Base-by-base conservation (phyloP, 1,284 basidiomycete species). In the Ceratobasidium sp. region DNA sequence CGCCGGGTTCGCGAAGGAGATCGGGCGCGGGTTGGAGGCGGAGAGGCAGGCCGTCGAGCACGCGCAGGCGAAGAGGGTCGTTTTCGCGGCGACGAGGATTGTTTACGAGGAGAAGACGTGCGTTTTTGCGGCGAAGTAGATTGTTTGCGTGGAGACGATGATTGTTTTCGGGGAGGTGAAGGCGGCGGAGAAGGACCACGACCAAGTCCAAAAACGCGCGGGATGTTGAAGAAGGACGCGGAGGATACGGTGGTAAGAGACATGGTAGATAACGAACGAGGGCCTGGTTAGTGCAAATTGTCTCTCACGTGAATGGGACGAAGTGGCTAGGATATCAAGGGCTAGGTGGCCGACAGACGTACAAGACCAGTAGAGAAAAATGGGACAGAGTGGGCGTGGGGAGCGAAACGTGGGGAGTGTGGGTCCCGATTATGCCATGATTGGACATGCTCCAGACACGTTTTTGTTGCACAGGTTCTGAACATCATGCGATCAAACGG, bases 161-260 rank as follows among this genome's bases (percentile, higher is more conserved):
- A 18, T 5, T 32, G 55, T 32, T 7, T 58, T 32, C 28, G 55
- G 18, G 63, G 49, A 21, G 63, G 63, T 18, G 62, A 46, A 14
- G 62, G 62, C 7, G 62, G 62, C 21, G 61, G 61, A 23, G 63
- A 67, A 26, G 49, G 26, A 26, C 23, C 63, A 35, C 63, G 63
- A 23, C 63, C 63, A 23, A 64, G 61, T 16, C 63, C 63, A 47
- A 67, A 67, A 5, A 67, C 63, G 14, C 63, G 63, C 18, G 63
- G 63, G 32, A 67, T 49, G 26, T 62, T 62, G 6, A 62, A 47
- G 28, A 67, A 55, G 21, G 63, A 67, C 13, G 63, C 63, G 16
- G 63, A 64, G n/a, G 63, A 67, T 26, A 67, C 63, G 28, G 63
- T 67, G 4, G 63, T 67, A 21, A 69, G 66, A 30, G 66, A 69